Base-by-base conservation (phyloP, 139 green algal genomes). In the Chlorella sp. region DNA sequence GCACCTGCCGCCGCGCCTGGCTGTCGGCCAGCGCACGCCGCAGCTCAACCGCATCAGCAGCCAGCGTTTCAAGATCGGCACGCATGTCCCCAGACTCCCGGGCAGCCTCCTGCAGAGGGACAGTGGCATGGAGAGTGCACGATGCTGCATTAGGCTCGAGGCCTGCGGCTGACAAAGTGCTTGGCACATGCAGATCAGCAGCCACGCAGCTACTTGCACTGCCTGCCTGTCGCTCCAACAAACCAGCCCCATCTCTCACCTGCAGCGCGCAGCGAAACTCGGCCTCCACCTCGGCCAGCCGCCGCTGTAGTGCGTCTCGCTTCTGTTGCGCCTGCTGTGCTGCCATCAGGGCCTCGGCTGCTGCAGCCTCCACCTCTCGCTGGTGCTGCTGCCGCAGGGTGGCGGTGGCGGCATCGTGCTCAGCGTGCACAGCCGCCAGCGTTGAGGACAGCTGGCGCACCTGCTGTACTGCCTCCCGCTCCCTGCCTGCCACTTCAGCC, bases 231-330 rank as follows among this genome's bases (percentile, higher is more conserved):
- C n/a, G n/a, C n/a, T n/a, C n/a, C n/a, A n/a, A n/a, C n/a, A n/a
- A n/a, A n/a, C n/a, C n/a, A n/a, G n/a, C n/a, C n/a, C n/a, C n/a
- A n/a, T n/a, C n/a, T n/a, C n/a, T n/a, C 76, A 80, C 87, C 80
- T 90, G 84, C 48, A 87, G 46, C 1, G 87, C 84, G 24, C 77
- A 76, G n/a, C 85, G 67, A 62, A 89, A 89, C 68, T 91, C 87
- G 14, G 83, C 84, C 43, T 92, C 91, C 3, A 85, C 79, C 8
- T 72, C 68, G 2, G 87, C 86, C 69, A 84, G 74, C 64, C 68
- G 74, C 48, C 73, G 82, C 86, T 84, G 85, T 77, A 83, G 46
- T 38, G 56, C 81, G 73, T 85, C 51, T 24, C 81, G 76, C 60
- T 87, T 60, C 36, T 19, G 34, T 20, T 76, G 43, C 32, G 13